Conservation (phyloP, 129 eudicot species). For the Tagetes patula region DNA sequence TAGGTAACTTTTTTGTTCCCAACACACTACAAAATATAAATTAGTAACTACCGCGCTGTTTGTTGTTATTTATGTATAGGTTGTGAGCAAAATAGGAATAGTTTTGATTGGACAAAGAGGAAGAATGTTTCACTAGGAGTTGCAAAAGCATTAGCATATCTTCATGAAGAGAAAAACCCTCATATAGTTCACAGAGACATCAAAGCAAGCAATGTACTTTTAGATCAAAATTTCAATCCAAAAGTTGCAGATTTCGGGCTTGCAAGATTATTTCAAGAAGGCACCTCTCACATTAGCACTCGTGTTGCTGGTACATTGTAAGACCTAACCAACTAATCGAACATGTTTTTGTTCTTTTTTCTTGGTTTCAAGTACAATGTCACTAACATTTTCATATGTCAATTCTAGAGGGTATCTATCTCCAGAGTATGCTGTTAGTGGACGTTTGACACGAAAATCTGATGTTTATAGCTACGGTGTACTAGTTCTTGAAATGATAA, state of each 20-base stretch:
- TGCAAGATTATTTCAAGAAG: constrained; percentile 62
- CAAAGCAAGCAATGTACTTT: constrained; percentile 80
- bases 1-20: constrained; percentile 38
- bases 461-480: constrained; percentile 94
- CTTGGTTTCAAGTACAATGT: background rate
- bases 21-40: too few relatives aligned
- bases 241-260: constrained; percentile 89
- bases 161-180: constrained; percentile 74
- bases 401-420: constrained; percentile 75
- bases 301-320: constrained; percentile 93
- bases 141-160: constrained; percentile 74
- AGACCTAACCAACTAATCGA: constrained; percentile 30
- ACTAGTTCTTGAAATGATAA: constrained; percentile 61
- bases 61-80: constrained; percentile 37
- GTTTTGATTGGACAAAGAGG: constrained; percentile 61
- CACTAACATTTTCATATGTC: constrained; percentile 16
- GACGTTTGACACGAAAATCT: constrained; percentile 75
- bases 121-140: constrained; percentile 55
- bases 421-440: constrained; percentile 82
- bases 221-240: constrained; percentile 63
- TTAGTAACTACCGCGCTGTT: background rate
- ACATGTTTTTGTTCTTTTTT: constrained; percentile 1
- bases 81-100: constrained; percentile 47
- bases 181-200: constrained; percentile 79
- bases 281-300: constrained; percentile 66